Conservation (phyloP, 148 eudicot species). For the Rhododendron kiyosumense region DNA sequence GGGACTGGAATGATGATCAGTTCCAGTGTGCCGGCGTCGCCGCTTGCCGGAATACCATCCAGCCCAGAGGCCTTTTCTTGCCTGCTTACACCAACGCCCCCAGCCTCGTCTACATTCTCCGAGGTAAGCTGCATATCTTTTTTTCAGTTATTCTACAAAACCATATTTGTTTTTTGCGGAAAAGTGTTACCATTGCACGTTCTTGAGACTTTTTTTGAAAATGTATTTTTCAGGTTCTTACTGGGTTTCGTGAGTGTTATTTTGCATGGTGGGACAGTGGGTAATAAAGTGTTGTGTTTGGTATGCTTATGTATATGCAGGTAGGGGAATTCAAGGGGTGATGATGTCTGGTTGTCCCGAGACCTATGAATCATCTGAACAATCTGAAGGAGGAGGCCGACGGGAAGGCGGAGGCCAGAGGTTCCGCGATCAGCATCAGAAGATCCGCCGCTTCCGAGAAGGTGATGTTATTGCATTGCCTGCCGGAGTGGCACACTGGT, state of each 20-base stretch:
- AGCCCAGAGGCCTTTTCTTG: slow-evolving; percentile 61
- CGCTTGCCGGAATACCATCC: slow-evolving; percentile 37
- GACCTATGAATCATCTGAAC: slow-evolving; percentile 50
- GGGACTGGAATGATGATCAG: slow-evolving; percentile 47
- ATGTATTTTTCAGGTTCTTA: background rate
- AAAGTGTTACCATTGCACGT: background rate
- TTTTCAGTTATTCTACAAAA: background rate
- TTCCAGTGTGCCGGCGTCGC: slow-evolving; percentile 72
- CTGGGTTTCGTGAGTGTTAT: background rate
- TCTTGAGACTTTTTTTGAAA: background rate
- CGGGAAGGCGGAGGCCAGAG: slow-evolving; percentile 20
- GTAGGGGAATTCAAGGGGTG: slow-evolving; percentile 52
- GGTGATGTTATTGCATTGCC: slow-evolving; percentile 72
- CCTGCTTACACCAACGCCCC: slow-evolving; percentile 60
- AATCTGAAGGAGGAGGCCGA: slow-evolving; percentile 7
- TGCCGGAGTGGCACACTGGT: slow-evolving; percentile 70
- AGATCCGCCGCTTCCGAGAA: slow-evolving; percentile 38
- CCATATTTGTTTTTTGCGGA: too few relatives aligned
- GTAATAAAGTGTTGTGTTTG: background rate
- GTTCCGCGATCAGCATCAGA: slow-evolving; percentile 65
- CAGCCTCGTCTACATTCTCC: slow-evolving; percentile 36
- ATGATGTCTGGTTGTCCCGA: slow-evolving; percentile 76
- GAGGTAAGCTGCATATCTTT: slow-evolving; percentile 33
- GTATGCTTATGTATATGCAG: slow-evolving; percentile 22
- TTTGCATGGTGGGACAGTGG: background rate